Evolutionary conservation across 2,329 filamentous ascomycete genomes (phyloP), one percentile per base, ranked within the genome.

Genomic region (Colletotrichum sp.): DNA sequence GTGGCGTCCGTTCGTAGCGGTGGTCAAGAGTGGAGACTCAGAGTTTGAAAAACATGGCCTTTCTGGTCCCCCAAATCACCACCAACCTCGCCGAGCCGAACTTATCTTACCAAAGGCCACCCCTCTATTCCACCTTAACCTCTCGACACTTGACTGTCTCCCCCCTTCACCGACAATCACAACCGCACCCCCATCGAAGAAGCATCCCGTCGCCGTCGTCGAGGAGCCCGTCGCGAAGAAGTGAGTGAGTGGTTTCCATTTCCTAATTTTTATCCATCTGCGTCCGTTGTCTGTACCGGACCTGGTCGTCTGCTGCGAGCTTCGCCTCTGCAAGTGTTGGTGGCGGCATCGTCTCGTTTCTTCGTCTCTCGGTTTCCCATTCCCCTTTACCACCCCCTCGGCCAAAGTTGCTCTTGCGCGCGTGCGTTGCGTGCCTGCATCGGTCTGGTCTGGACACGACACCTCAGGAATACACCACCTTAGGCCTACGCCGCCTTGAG

Each of bases 11-110:
- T 76, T 75, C 67, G 72, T 75, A 67, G 72, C 52, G 61, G 72
- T 75, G 71, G 74, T 76, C 36, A 66, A 36, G 71, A 76, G 74
- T 76, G 74, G 74, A 13, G 74, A 75, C 72, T 75, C 72, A 75
- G 61, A 76, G 74, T 76, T 76, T 76, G 74, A 76, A 76, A 75
- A 76, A 76, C 74, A 76, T 76, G 65, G 74, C 75, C 68, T 71
- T 71, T 74, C 68, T 78, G 72, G 30, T 77, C 78, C 77, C 79
- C 77, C 80, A 78, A 80, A 78, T 79, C 72, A 78, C 79, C 79
- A 78, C 78, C 77, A 80, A 80, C 74, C 72, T 76, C 61, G 74
- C 72, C 72, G 65, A 74, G 71, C 74, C 74, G 64, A 76, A 73
- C 57, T 76, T 63, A 70, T 74, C 72, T 76, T 74, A 70, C 66